A percentile compares a stretch with the other conserved stretches of the same genome.
These are phyloP conservation scores for Aphanomyces astaci DNA, from an alignment of 352 stramenopile genomes.

Conservation along the genomic window DNA sequence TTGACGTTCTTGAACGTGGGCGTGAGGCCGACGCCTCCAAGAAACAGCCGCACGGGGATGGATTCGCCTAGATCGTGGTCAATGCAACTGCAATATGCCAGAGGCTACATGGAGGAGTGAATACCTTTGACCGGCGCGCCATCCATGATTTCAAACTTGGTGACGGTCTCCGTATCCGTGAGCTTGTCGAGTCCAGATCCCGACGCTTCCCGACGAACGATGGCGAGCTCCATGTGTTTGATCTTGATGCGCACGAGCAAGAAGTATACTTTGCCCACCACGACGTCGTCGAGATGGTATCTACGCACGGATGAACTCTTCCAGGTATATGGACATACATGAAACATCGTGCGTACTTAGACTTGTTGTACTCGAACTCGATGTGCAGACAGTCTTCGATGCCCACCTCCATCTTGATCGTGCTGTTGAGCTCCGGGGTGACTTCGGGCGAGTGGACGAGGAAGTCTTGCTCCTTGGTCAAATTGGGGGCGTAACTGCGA, in stretches of 20 bases:
- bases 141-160: constrained; percentile 99
- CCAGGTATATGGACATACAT: too few species aligned
- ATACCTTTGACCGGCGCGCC: constrained; percentile 90
- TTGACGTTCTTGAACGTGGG: constrained; percentile 85
- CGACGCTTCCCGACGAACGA: constrained; percentile 93
- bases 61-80: constrained; percentile 52
- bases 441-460: constrained; percentile 74
- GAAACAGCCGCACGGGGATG: constrained; percentile 95
- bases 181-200: constrained; percentile 66
- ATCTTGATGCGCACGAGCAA: constrained; percentile 98
- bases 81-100: neutral
- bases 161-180: constrained; percentile 95
- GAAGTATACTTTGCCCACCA: constrained; percentile 98
- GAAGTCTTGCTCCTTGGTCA: constrained; percentile 91
- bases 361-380: constrained; percentile 98
- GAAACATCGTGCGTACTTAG: constrained; percentile 73
- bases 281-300: constrained; percentile 92
- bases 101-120: too few species aligned
- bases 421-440: constrained; percentile 76
- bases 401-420: constrained; percentile 97
- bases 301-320: constrained; percentile 23
- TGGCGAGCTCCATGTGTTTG: constrained; percentile 98
- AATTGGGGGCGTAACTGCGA: constrained; percentile 85
- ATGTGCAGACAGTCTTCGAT: constrained; percentile 99
- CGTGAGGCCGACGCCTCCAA: constrained; percentile 85